phyloP scores from a whole-genome alignment of 257 asterid genomes.

The Echium plantagineum region DNA sequence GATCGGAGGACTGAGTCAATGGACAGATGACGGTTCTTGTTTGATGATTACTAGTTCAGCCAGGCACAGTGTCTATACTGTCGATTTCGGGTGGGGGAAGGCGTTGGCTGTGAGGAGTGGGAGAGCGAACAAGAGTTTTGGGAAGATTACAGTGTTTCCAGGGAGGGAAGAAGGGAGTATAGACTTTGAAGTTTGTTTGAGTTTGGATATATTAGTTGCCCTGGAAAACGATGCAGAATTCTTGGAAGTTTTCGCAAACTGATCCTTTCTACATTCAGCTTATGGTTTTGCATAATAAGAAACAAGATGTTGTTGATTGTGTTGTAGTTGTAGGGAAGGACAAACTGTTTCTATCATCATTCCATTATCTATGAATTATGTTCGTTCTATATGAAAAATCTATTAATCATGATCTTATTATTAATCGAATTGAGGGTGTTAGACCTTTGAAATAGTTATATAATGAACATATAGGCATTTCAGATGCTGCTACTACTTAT shows the following conservation, averaged over 20 bases:
- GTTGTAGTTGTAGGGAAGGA: too few species aligned
- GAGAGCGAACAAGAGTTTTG: slow-evolving; percentile 15
- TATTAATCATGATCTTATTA: too few species aligned
- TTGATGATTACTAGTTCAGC: slow-evolving; percentile 9
- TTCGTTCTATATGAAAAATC: too few species aligned
- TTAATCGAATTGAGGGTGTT: too few species aligned
- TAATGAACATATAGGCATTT: too few species aligned
- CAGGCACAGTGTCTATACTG: slow-evolving; percentile 21
- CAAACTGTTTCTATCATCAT: too few species aligned
- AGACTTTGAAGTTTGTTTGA: slow-evolving; percentile 12
- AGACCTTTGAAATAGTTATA: too few species aligned
- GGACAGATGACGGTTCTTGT: not conserved
- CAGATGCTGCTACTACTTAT: too few species aligned
- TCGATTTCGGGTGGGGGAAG: slow-evolving; percentile 30
- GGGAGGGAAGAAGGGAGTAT: not conserved
- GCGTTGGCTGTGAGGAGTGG: slow-evolving; percentile 28
- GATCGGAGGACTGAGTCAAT: not conserved
- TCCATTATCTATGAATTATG: too few species aligned
- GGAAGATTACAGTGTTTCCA: not conserved
- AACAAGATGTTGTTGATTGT: too few species aligned
- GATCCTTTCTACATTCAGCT: too few species aligned
- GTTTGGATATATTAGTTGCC: slow-evolving; percentile 18
- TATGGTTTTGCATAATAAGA: too few species aligned
- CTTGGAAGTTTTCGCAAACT: slow-evolving; percentile 14
- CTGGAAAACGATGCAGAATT: slow-evolving; percentile 28